These are phyloP conservation scores for Betula pendula DNA, from an alignment of 306 rosid species.

Conservation along the genomic window DNA sequence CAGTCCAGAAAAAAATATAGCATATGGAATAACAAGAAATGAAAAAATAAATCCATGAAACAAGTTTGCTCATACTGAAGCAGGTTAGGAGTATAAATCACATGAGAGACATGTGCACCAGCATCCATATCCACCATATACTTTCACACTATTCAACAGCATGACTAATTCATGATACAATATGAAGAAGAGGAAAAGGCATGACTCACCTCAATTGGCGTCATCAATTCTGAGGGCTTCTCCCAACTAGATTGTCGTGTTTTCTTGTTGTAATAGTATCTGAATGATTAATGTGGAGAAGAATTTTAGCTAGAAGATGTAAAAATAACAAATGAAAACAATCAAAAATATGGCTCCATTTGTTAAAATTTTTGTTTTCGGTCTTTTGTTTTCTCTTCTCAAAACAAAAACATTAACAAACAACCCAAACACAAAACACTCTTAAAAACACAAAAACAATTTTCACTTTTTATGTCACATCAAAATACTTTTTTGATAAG, in stretches of 20 bases:
- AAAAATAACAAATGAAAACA: constrained; percentile 18
- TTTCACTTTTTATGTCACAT: too few relatives aligned
- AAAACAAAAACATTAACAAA: too few relatives aligned
- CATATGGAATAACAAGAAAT: background rate
- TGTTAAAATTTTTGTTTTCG: too few relatives aligned
- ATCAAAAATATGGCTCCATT: background rate
- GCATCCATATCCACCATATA: constrained; percentile 24
- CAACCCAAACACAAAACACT: too few relatives aligned
- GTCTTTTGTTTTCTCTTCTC: too few relatives aligned
- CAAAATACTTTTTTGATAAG: too few relatives aligned
- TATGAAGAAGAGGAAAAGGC: constrained; percentile 23
- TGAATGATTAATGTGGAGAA: constrained; percentile 34
- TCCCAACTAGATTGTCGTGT: constrained; percentile 86
- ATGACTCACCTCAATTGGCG: constrained; percentile 84
- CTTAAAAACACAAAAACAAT: too few relatives aligned
- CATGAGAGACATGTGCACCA: constrained; percentile 20
- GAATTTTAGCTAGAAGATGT: constrained; percentile 7
- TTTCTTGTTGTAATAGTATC: constrained; percentile 84
- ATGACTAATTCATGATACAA: constrained; percentile 24
- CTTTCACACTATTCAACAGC: constrained; percentile 24
- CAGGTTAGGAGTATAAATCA: constrained; percentile 12
- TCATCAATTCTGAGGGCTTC: constrained; percentile 90
- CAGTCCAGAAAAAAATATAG: constrained; percentile 33
- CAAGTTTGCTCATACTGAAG: constrained; percentile 32
- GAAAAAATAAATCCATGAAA: constrained; percentile 25